Base-by-base conservation (phyloP, 2,329 filamentous ascomycete genomes). In the Trichoderma pleuroti region DNA sequence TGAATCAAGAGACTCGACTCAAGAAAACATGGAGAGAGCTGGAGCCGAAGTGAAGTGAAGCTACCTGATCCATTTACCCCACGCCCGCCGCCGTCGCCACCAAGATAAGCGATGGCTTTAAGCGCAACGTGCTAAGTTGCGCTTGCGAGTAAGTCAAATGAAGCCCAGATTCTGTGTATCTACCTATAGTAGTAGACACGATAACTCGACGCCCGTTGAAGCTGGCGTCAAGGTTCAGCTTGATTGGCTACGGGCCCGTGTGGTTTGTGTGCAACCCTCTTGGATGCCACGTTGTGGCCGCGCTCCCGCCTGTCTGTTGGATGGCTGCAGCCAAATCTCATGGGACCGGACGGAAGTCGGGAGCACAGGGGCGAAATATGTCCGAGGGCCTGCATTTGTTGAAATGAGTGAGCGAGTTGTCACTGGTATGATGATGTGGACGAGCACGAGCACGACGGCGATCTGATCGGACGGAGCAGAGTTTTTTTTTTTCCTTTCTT, bases 251-350 rank as follows among this genome's bases (percentile, higher is more conserved):
- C 39, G 39, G 24, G 18, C 34, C 11, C 49, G 8, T 11, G 18
- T 12, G 8, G 32, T 9, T 21, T 36, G 39, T 32, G 49, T 70
- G 62, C 34, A 21, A 66, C 62, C 68, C 21, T 32, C 39, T 26
- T 57, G 30, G 7, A 66, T 70, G 68, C 68, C 68, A 66, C 68
- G 68, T 70, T 70, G 52, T 65, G 68, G 28, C 61, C 60, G 68
- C 52, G 54, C 54, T 70, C 68, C 68, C 68, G 68, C 61, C 52
- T 66, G 68, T 66, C 68, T 66, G 61, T 30, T 70, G 68, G 68
- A 36, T 66, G 54, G 68, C 68, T 42, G 68, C 68, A 70, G 68
- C 32, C 32, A 52, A 66, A 70, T 66, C 49, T 66, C 54, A 70
- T 70, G 62, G 16, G 8, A 42, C 18, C 7, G 68, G 68, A 61